Evolutionary conservation across 768 basidiomycete species (phyloP).

Genomic region (Stropharia rugosoannulata): DNA sequence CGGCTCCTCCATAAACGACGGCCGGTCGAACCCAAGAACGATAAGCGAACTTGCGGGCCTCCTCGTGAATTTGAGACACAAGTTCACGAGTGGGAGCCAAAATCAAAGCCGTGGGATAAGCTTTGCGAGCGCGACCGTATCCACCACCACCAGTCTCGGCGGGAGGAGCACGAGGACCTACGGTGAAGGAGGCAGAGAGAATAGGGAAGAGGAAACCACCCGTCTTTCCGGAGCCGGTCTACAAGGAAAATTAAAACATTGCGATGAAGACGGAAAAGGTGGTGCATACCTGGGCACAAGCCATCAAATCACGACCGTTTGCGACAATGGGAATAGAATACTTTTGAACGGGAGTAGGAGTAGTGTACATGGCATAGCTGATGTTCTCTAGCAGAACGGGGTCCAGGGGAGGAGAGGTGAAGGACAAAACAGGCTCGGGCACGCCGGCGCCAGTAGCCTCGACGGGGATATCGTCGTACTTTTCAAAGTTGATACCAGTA

Average conservation of each 20-base stretch:
- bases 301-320: slow-evolving; percentile 87
- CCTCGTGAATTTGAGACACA: slow-evolving; percentile 98
- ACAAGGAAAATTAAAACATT: slow-evolving; percentile 21
- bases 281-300: slow-evolving; percentile 78
- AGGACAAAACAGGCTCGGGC: slow-evolving; percentile 89
- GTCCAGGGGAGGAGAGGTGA: slow-evolving; percentile 89
- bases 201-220: slow-evolving; percentile 99
- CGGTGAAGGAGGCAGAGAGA: slow-evolving; percentile 85
- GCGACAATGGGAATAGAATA: slow-evolving; percentile 99
- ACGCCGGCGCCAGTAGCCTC: slow-evolving; percentile 97
- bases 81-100: slow-evolving; percentile 98
- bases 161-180: slow-evolving; percentile 77
- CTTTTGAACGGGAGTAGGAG: slow-evolving; percentile 98
- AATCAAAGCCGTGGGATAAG: slow-evolving; percentile 95
- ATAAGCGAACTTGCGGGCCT: slow-evolving; percentile 98
- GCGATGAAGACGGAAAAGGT: slow-evolving; percentile 7
- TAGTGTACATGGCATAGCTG: slow-evolving; percentile 85
- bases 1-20: slow-evolving; percentile 98
- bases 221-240: slow-evolving; percentile 99
- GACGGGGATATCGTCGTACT: slow-evolving; percentile 99
- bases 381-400: slow-evolving; percentile 96
- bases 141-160: slow-evolving; percentile 41
- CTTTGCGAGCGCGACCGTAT: slow-evolving; percentile 78
- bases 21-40: slow-evolving; percentile 99
- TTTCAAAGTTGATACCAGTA: slow-evolving; percentile 99